Evolutionary conservation across 352 stramenopile genomes (phyloP), one percentile per base, ranked within the genome.

Genomic region (Globisporangium perplexum): DNA sequence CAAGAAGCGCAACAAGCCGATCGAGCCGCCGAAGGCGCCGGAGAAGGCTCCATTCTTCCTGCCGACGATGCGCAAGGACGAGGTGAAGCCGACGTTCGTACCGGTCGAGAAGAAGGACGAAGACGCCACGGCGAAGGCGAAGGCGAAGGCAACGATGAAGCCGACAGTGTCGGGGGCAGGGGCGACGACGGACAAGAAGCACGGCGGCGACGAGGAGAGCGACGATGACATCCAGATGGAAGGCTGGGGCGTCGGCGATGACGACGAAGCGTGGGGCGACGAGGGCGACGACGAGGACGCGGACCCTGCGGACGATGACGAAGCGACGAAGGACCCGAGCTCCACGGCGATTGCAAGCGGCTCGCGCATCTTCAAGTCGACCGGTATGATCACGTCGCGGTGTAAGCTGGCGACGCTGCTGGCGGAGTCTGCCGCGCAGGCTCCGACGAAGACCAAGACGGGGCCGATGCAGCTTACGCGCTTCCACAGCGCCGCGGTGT

Each of bases 11-110:
- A 98, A 98, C 73, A 98, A 98, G 63, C 93, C 95, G 8, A 95
- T 91, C 24, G 90, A 97, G 57, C 81, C 95, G 17, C 93, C 93
- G 0, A 96, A 98, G 67, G 96, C 96, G 15, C 93, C 93, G 4
- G 90, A 96, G 46, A 81, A 91, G 53, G 95, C 95, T 38, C 95
- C 95, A 39, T 98, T 98, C 76, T 98, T 98, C 66, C 74, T 98
- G 35, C 92, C 96, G 63, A 98, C 89, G 48, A 70, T 81, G 20
- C 75, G 83, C 23, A 93, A 88, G 58, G 79, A 93, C 57, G 74
- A 83, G 20, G 80, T 90, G 4, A 66, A 90, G 49, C 80, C 83
- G 20, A 89, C 80, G 31, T 93, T 93, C 59, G 79, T 90, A 17
- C 63, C 77, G 7, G 47, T 86, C 7, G 66, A 69, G 26, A 61